Evolutionary conservation across 345 rosid genomes (phyloP).

Genomic region (Eucalyptus tenuipes): DNA sequence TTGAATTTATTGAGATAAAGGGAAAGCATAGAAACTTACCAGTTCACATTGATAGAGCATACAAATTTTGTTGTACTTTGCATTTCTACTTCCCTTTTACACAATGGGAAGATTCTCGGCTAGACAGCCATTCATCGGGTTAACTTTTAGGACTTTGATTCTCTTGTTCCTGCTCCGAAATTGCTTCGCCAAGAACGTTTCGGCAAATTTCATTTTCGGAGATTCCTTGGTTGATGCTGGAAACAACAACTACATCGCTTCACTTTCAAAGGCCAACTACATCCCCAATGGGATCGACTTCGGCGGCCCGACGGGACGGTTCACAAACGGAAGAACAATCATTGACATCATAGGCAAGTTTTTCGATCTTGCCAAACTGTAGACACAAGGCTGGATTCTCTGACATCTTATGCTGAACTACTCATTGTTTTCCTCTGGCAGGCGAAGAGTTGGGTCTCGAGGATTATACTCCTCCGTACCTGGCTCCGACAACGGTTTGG

Average conservation of each 20-base stretch:
- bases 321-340: constrained; percentile 71
- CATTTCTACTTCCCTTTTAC: neutral
- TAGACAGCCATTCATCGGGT: neutral
- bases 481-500: constrained; percentile 59
- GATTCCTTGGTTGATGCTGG: constrained; percentile 76
- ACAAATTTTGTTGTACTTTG: neutral
- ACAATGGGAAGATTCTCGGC: neutral
- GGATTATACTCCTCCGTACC: constrained; percentile 49
- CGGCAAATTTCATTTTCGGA: constrained; percentile 61
- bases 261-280: constrained; percentile 56
- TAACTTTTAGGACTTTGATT: neutral
- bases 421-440: neutral
- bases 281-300: constrained; percentile 68
- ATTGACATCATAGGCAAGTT: constrained; percentile 57
- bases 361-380: neutral
- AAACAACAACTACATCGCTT: constrained; percentile 57
- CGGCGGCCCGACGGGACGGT: constrained; percentile 64
- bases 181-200: constrained; percentile 4
- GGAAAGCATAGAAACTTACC: neutral
- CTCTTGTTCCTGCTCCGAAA: neutral
- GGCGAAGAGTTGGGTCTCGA: constrained; percentile 31
- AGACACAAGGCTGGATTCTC: neutral
- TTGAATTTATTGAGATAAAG: neutral
- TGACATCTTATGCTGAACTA: neutral
- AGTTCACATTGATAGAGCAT: neutral